Percentiles rank a stretch among this genome's conserved stretches.
These are phyloP conservation scores for Neopestalotiopsis sp. DNA, from an alignment of 2,329 filamentous ascomycete species.

Conservation along the genomic window DNA sequence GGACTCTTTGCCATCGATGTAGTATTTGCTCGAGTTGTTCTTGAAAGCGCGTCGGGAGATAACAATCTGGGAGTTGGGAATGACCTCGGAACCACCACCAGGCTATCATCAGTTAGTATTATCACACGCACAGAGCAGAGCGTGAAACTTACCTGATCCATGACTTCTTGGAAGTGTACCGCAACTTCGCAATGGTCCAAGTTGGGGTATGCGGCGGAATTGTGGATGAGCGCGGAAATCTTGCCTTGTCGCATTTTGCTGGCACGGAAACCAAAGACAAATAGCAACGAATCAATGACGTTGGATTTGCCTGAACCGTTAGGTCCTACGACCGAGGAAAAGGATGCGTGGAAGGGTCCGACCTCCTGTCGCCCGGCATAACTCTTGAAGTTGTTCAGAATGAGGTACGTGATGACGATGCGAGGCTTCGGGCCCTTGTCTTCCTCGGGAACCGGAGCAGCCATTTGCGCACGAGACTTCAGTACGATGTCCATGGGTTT, in stretches of 20 bases:
- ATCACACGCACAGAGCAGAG: too few relatives aligned
- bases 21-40: conserved; percentile 98
- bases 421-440: conserved; percentile 80
- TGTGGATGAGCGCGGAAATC: conserved; percentile 96
- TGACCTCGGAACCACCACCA: conserved; percentile 73
- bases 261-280: conserved; percentile 98
- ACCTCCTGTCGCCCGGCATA: conserved; percentile 96
- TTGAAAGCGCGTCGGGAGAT: conserved; percentile 94
- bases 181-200: conserved; percentile 93
- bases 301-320: conserved; percentile 99
- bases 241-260: conserved; percentile 99
- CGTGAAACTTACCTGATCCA: conserved; percentile 69
- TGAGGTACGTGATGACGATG: conserved; percentile 90
- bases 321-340: conserved; percentile 96
- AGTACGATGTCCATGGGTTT: conserved; percentile 93
- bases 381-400: conserved; percentile 98
- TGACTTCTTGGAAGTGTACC: conserved; percentile 94
- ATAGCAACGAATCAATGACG: conserved; percentile 95
- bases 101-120: conserved; percentile 51
- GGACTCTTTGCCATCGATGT: conserved; percentile 88
- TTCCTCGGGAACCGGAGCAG: conserved; percentile 68
- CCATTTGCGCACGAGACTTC: conserved; percentile 74
- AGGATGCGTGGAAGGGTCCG: conserved; percentile 94
- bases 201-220: conserved; percentile 85
- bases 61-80: conserved; percentile 84